Conservation (phyloP, 331 rosid species). For the Stylosanthes scabra region DNA sequence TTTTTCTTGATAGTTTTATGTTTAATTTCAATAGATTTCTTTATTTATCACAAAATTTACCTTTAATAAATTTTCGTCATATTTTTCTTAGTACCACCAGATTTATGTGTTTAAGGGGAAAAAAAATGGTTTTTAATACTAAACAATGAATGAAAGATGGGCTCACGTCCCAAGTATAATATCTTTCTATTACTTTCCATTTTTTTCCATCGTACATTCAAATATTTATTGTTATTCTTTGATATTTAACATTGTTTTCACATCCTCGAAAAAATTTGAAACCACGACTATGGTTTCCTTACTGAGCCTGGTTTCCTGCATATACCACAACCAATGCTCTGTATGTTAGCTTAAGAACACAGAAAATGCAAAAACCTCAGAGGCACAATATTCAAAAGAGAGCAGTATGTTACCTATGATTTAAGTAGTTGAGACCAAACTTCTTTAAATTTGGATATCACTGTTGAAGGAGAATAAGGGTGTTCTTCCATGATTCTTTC, state of each 20-base stretch:
- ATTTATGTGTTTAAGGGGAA: too few species aligned
- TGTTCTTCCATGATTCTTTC: slow-evolving; percentile 59
- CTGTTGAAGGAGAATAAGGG: slow-evolving; percentile 37
- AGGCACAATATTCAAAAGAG: not conserved
- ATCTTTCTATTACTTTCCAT: slow-evolving; percentile 8
- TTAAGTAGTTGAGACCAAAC: slow-evolving; percentile 52
- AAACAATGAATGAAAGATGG: too few species aligned
- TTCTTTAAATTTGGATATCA: slow-evolving; percentile 54
- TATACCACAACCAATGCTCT: slow-evolving; percentile 5
- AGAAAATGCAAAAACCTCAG: not conserved
- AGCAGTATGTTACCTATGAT: slow-evolving; percentile 42
- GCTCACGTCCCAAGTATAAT: slow-evolving; percentile 2
- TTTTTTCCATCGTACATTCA: slow-evolving; percentile 9
- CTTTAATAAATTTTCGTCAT: too few species aligned
- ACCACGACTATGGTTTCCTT: slow-evolving; percentile 35
- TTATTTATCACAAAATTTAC: too few species aligned
- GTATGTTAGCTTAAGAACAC: too few species aligned
- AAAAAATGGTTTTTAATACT: too few species aligned
- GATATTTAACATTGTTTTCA: slow-evolving; percentile 33
- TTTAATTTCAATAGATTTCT: too few species aligned
- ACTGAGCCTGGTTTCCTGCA: slow-evolving; percentile 38
- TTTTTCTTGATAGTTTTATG: too few species aligned
- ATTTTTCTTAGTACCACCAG: too few species aligned
- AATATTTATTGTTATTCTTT: slow-evolving; percentile 22
- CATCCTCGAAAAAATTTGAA: slow-evolving; percentile 28